Evolutionary conservation across 2,329 filamentous ascomycete species (phyloP), one percentile per base, ranked within the genome.

Genomic region (Beauveria sp.): DNA sequence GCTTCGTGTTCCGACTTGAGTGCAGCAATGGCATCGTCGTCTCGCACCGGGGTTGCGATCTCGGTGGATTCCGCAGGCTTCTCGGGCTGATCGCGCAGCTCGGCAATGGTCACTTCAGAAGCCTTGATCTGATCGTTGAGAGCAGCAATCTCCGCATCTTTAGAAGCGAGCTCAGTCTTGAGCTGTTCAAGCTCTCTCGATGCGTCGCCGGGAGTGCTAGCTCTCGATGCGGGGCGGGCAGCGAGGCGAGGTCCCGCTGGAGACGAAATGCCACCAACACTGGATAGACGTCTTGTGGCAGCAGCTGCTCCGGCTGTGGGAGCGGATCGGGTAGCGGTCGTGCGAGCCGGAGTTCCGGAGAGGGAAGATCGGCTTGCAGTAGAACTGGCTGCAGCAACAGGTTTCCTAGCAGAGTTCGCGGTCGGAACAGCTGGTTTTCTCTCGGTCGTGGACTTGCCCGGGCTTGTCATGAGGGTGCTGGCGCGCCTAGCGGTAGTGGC

Each of bases 141-240:
- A 14, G 79, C 72, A 59, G 81, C 77, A 10, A 87, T 80, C 67
- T 85, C 81, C 7, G 77, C 70, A 67, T 87, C 83, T 64, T 82
- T 84, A 37, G 82, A 78, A 5, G 77, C 75, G 24, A 88, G 75
- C 71, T 86, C 85, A 8, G 76, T 71, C 74, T 84, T 87, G 48
- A 88, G 76, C 51, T 84, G 80, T 55, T 87, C 84, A 3, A 83
- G 73, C 67, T 84, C 83, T 72, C 84, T 86, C 22, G 78, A 70
- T 8, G 73, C 65, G 12, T 78, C 75, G 18, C 76, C 70, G 24
- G 77, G 75, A 40, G 76, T 70, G 47, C 74, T 73, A 20, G 73
- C 70, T 10, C 69, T 70, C 18, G 76, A 67, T n/a, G 76, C 61
- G 5, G 74, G 70, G 64, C 81, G 79, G 57, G 76, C 61, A 3